phyloP scores from a whole-genome alignment of 176 grass and related monocot species.

The Tuctoria greenei region DNA sequence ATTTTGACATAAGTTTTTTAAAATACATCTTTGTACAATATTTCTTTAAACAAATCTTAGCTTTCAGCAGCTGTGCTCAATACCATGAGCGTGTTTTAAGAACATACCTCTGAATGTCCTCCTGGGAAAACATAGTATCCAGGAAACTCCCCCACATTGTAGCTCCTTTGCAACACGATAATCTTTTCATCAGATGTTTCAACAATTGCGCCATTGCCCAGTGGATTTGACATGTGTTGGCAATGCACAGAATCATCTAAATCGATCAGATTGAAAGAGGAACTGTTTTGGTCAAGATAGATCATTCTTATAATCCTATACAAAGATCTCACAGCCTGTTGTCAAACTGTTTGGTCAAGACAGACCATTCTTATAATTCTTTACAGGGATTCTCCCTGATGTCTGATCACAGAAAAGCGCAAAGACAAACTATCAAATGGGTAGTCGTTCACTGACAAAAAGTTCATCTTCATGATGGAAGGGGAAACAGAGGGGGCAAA shows the following conservation, averaged over 20 bases:
- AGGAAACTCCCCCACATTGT: conserved; percentile 89
- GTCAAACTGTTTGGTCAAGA: conserved; percentile 22
- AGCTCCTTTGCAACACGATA: conserved; percentile 83
- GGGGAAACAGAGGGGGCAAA: background rate
- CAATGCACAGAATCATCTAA: conserved; percentile 65
- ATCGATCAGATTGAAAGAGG: conserved; percentile 27
- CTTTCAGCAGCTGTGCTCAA: background rate
- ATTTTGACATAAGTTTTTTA: background rate
- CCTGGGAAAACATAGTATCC: conserved; percentile 92
- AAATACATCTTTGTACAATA: background rate
- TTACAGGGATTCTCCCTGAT: conserved; percentile 5
- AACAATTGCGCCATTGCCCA: conserved; percentile 91
- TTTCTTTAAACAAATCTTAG: background rate
- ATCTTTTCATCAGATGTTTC: conserved; percentile 85
- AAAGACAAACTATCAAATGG: conserved; percentile 3
- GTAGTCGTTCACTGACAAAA: conserved; percentile 1
- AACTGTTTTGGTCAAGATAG: conserved; percentile 24
- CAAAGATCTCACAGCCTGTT: background rate
- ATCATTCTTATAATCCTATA: conserved; percentile 9
- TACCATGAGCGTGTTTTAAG: conserved; percentile 1
- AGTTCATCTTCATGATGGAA: background rate
- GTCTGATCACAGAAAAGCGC: background rate
- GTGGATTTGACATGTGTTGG: conserved; percentile 76
- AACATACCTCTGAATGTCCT: conserved; percentile 86
- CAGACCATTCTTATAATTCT: background rate